Percentiles rank a stretch among this genome's conserved stretches.
phyloP scores from a whole-genome alignment of 2,329 filamentous ascomycete genomes.

The Epichloe baconii region DNA sequence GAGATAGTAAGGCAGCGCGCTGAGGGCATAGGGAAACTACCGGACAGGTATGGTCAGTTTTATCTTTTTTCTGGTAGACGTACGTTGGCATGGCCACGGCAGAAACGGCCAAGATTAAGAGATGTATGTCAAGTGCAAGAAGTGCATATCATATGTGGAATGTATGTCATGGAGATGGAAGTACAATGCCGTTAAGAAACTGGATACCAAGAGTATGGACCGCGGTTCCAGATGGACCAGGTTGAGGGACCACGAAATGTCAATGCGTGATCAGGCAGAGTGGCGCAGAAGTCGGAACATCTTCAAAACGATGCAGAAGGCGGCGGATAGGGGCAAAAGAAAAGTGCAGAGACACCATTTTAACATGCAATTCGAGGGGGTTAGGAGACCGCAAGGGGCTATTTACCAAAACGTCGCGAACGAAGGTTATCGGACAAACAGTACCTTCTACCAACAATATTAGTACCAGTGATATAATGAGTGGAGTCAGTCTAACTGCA shows the following conservation, averaged over 20 bases:
- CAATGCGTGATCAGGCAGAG: neutral
- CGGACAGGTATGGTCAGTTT: neutral
- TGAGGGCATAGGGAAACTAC: slow-evolving; percentile 67
- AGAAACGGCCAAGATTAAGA: neutral
- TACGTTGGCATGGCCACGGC: neutral
- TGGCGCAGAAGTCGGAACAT: no score
- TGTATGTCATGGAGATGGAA: neutral
- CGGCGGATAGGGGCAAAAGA: neutral
- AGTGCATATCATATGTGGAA: no score
- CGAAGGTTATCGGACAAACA: slow-evolving; percentile 72
- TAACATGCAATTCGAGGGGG: neutral
- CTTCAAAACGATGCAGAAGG: neutral
- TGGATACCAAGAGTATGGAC: neutral
- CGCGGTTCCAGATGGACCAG: neutral
- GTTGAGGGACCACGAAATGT: neutral
- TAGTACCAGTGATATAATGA: neutral
- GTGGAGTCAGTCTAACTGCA: slow-evolving; percentile 4
- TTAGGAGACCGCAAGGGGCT: slow-evolving; percentile 1
- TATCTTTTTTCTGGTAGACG: neutral
- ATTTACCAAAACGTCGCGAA: slow-evolving; percentile 71
- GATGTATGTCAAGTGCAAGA: neutral
- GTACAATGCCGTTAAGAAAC: neutral
- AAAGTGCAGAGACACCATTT: neutral
- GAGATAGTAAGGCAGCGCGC: slow-evolving; percentile 50
- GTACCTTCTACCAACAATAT: slow-evolving; percentile 51